Base-by-base conservation (phyloP, 495 filamentous ascomycete genomes). In the Talaromyces adpressus region DNA sequence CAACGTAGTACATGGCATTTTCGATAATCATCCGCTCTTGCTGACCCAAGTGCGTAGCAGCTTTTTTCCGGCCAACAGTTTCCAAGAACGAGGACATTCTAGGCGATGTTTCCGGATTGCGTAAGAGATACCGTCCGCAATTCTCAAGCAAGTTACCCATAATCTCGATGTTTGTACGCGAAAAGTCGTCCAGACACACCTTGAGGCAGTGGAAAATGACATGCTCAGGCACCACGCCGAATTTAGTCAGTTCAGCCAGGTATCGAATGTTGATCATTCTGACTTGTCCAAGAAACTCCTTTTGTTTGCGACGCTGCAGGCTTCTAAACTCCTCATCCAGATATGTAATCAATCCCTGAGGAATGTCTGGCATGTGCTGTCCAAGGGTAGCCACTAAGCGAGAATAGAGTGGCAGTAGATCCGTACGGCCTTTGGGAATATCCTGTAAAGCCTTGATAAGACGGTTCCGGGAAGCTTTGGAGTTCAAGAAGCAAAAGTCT, bases 181-280 rank as follows among this genome's bases (percentile, higher is more conserved):
- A 97, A 67, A 99, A 98, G 65, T 99, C 94, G 68, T 99, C 95
- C 6, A 98, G 78, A 64, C 94, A 94, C 68, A 99, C 93, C 73
- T 96, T 98, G 64, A 99, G 84, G 74, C 93, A 98, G 68, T 99
- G 95, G 75, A 99, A 99, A 63, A 98, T 94, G 66, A 98, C 93
- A 72, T 99, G 94, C 74, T 99, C 93, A 8, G 94, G 95, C 22
- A 99, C 93, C 29, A 98, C 91, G 47, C 94, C 93, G 71, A 98
- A 99, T 69, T 99, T 99, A 57, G 94, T 97, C 71, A 99, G 76
- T 73, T 99, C 94, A 8, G 94, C 94, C 60, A 99, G 85, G 69
- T 99, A 99, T 6, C 94, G 91, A 59, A 97, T 91, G 74, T 99
- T 99, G 75, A 89, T 86, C 68, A 93, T 90, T 54, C 94, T 89